These are phyloP conservation scores for Aspergillus biplanus DNA, from an alignment of 495 filamentous ascomycete genomes.

Conservation along the genomic window DNA sequence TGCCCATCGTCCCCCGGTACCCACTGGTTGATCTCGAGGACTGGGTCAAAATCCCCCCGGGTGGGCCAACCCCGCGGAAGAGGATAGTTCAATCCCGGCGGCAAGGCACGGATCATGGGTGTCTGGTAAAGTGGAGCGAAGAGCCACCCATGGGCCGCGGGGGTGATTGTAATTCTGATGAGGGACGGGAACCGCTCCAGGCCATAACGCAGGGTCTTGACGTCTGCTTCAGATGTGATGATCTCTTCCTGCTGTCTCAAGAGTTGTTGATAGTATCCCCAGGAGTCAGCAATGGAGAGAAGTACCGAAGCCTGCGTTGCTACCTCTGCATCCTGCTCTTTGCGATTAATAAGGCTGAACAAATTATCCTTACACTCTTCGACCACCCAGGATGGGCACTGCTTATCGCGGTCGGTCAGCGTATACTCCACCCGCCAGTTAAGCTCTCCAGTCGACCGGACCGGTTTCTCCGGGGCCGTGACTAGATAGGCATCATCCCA, in stretches of 20 bases:
- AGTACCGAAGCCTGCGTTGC: conserved; percentile 19
- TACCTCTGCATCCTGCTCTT: neutral
- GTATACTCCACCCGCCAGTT: neutral
- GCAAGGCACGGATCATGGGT: conserved; percentile 37
- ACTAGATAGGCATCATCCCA: conserved; percentile 34
- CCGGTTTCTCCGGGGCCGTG: neutral
- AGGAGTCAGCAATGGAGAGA: conserved; percentile 22
- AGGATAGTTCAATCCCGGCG: conserved; percentile 35
- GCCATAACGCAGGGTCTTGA: conserved; percentile 29
- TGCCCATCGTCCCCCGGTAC: conserved; percentile 21
- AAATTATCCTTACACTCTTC: conserved; percentile 25
- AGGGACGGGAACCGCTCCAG: conserved; percentile 32
- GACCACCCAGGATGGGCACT: conserved; percentile 28
- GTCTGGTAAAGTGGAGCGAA: conserved; percentile 37
- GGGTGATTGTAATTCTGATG: conserved; percentile 32
- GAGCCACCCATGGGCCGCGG: conserved; percentile 33
- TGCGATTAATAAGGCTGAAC: neutral
- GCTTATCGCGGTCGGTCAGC: conserved; percentile 18
- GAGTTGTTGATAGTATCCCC: conserved; percentile 28
- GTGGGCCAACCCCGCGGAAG: conserved; percentile 34
- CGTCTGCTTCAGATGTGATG: conserved; percentile 23
- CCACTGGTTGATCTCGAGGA: conserved; percentile 13
- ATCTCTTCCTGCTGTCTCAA: conserved; percentile 26
- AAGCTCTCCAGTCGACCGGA: neutral
- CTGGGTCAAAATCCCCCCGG: conserved; percentile 9